These are phyloP conservation scores for Nannochloropsis oceanica DNA, from an alignment of 108 stramenopile genomes.

Conservation along the genomic window DNA sequence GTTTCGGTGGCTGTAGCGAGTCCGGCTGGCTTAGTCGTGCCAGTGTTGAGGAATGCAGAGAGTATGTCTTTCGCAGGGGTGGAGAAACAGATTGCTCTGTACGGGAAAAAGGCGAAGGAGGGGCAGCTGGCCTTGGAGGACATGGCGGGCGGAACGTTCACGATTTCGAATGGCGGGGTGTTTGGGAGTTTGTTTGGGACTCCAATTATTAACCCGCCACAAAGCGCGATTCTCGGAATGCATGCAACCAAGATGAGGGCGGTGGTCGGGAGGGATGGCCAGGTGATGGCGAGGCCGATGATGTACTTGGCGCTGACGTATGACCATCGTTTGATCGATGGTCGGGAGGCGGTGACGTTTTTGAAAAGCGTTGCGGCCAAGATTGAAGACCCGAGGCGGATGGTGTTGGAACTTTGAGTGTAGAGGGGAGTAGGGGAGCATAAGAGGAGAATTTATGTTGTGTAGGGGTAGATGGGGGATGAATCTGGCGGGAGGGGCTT, in stretches of 20 bases:
- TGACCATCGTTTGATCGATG: constrained; percentile 98
- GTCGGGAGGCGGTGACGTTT: constrained; percentile 98
- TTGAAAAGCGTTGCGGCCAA: constrained; percentile 91
- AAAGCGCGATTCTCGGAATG: constrained; percentile 99
- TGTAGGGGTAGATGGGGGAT: too few species aligned
- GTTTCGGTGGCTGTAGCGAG: constrained; percentile 91
- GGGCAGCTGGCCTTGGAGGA: constrained; percentile 80
- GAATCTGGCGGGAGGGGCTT: too few species aligned
- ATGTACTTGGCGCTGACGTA: constrained; percentile 99
- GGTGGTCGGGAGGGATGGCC: constrained; percentile 73
- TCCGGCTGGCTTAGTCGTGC: constrained; percentile 91
- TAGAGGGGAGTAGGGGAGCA: neutral
- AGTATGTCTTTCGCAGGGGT: constrained; percentile 91
- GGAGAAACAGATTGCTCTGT: constrained; percentile 83
- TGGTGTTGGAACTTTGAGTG: constrained; percentile 77
- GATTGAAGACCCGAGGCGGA: constrained; percentile 79
- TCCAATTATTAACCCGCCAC: constrained; percentile 98
- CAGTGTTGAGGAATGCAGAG: constrained; percentile 92
- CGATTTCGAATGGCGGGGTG: constrained; percentile 98
- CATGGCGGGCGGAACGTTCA: constrained; percentile 98
- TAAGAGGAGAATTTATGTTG: neutral
- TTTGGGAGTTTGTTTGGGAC: constrained; percentile 97
- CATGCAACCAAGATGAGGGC: constrained; percentile 98
- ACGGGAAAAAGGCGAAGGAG: constrained; percentile 75
- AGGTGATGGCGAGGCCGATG: constrained; percentile 94